Percentiles rank a stretch among this genome's conserved stretches.
phyloP scores from a whole-genome alignment of 371 early-diverging fungal species.

The Entomophthora muscae region DNA sequence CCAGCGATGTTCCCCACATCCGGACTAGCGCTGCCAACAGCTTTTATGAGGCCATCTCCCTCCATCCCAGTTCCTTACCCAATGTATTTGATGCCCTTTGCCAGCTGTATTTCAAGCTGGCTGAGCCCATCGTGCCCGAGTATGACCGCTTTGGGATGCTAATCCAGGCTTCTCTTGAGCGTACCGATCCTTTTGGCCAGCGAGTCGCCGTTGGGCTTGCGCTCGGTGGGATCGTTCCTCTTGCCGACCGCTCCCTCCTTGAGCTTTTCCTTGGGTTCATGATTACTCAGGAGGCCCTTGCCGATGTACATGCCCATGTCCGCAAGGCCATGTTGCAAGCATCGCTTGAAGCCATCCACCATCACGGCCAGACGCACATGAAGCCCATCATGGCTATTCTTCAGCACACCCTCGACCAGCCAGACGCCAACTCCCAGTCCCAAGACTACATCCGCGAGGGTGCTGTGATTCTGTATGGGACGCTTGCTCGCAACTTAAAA shows the following conservation, averaged over 20 bases:
- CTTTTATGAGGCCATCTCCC: conserved; percentile 36
- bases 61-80: conserved; percentile 26
- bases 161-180: conserved; percentile 63
- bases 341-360: conserved; percentile 55
- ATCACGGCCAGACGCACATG: conserved; percentile 50
- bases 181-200: conserved; percentile 61
- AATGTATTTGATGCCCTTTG: conserved; percentile 30
- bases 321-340: conserved; percentile 75
- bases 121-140: conserved; percentile 46
- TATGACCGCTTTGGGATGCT: conserved; percentile 83
- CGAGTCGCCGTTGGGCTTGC: conserved; percentile 67
- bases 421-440: conserved; percentile 33
- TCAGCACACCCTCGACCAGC: conserved; percentile 49
- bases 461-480: conserved; percentile 82
- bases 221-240: conserved; percentile 46
- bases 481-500: conserved; percentile 71
- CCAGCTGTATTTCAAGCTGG: conserved; percentile 23
- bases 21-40: conserved; percentile 55
- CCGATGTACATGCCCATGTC: conserved; percentile 65
- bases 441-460: conserved; percentile 74
- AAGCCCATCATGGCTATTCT: conserved; percentile 50
- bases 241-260: conserved; percentile 29
- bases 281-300: conserved; percentile 65
- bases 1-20: conserved; percentile 34
- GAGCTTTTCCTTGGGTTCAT: conserved; percentile 51